phyloP scores from a whole-genome alignment of 768 basidiomycete species.

The Hortiboletus flavorubellus region DNA sequence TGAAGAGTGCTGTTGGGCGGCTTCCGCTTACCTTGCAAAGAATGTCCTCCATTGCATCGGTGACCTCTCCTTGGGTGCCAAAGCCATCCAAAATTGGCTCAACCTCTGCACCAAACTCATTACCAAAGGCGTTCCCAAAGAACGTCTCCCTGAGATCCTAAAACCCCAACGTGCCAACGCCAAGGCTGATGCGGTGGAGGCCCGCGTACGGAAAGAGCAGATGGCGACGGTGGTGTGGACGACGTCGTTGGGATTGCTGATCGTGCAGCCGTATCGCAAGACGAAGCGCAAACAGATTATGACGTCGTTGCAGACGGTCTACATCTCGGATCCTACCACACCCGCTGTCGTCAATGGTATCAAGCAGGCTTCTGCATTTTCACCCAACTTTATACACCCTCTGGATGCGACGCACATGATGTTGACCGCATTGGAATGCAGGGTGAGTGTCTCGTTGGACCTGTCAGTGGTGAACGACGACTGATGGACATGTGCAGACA shows the following conservation, averaged over 20 bases:
- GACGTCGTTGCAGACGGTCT: conserved; percentile 84
- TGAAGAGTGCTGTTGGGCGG: conserved; percentile 67
- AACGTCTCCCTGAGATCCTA: conserved; percentile 52
- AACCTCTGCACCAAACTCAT: conserved; percentile 80
- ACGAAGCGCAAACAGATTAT: conserved; percentile 74
- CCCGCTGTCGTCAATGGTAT: conserved; percentile 74
- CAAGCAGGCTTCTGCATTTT: conserved; percentile 96
- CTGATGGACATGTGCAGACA: conserved; percentile 41
- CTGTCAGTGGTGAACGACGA: not conserved
- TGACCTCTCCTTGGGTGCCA: conserved; percentile 90
- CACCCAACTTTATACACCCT: conserved; percentile 97
- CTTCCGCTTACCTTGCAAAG: conserved; percentile 78
- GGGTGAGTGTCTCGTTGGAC: conserved; percentile 42
- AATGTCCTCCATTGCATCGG: conserved; percentile 80
- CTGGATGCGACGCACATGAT: conserved; percentile 99
- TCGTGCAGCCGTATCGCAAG: conserved; percentile 95
- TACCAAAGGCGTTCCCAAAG: conserved; percentile 77
- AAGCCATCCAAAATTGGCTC: conserved; percentile 89
- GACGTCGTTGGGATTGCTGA: conserved; percentile 89
- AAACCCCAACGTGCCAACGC: conserved; percentile 8
- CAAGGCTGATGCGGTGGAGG: conserved; percentile 25
- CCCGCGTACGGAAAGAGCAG: conserved; percentile 72
- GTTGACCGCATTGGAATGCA: conserved; percentile 88
- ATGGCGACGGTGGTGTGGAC: conserved; percentile 98
- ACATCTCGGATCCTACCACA: conserved; percentile 80